Percentiles rank a stretch among this genome's conserved stretches.
Conservation (phyloP, 106 monocot species). For the Dendrobium nobile region DNA sequence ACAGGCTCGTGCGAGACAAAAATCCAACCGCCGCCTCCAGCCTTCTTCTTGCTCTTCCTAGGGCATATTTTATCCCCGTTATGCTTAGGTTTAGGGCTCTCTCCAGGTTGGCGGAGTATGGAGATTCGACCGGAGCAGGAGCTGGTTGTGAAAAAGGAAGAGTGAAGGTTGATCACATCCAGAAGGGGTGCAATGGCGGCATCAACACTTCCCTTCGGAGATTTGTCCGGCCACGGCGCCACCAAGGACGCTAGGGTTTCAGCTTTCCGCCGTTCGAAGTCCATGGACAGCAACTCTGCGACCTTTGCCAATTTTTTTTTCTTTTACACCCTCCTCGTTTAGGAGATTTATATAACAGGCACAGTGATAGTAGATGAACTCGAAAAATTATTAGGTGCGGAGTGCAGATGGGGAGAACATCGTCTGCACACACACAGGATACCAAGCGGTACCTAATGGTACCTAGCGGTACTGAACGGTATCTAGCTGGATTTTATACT, state of each 20-base stretch:
- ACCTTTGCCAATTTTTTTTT: background rate
- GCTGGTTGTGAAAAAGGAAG: slow-evolving; percentile 85
- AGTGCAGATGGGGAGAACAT: too few species aligned
- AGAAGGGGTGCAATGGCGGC: slow-evolving; percentile 61
- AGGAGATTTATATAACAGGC: too few species aligned
- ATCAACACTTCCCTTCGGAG: slow-evolving; percentile 81
- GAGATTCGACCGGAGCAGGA: slow-evolving; percentile 97
- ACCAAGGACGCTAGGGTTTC: slow-evolving; percentile 48
- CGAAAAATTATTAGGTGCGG: too few species aligned
- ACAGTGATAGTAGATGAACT: too few species aligned
- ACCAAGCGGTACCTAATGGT: too few species aligned
- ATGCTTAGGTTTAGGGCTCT: background rate
- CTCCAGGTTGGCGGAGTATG: slow-evolving; percentile 43
- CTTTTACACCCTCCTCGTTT: too few species aligned
- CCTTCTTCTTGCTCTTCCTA: slow-evolving; percentile 68
- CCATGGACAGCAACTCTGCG: slow-evolving; percentile 20
- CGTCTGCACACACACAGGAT: too few species aligned
- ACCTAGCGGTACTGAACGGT: too few species aligned
- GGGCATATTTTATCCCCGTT: background rate
- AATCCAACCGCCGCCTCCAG: slow-evolving; percentile 73
- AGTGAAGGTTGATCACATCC: slow-evolving; percentile 52
- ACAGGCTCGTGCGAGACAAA: slow-evolving; percentile 68
- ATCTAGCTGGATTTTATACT: too few species aligned
- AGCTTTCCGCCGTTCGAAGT: slow-evolving; percentile 63
- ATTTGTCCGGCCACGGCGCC: slow-evolving; percentile 59